A percentile compares a stretch with the other conserved stretches of the same genome.
These are phyloP conservation scores for Nannizzia gypsea DNA, from an alignment of 2,329 filamentous ascomycete genomes.

Conservation along the genomic window DNA sequence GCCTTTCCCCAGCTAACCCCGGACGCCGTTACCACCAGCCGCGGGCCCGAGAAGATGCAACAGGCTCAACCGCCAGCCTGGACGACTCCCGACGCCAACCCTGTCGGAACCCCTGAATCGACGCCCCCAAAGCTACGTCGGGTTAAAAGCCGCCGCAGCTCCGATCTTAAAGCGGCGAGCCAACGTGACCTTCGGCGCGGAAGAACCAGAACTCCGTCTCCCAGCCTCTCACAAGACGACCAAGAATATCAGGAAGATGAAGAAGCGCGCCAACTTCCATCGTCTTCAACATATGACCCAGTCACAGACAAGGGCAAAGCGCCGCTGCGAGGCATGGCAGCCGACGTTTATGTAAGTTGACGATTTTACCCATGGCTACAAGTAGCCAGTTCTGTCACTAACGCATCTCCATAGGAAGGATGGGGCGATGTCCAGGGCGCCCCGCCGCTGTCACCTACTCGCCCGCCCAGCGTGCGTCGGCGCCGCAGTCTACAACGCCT, in stretches of 20 bases:
- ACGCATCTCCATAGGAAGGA: conserved; percentile 56
- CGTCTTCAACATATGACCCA: conserved; percentile 44
- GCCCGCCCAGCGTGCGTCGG: conserved; percentile 89
- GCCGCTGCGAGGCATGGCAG: conserved; percentile 68
- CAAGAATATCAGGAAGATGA: conserved; percentile 20
- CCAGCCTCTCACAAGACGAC: conserved; percentile 15
- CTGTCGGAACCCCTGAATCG: not conserved
- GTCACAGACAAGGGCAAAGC: conserved; percentile 76
- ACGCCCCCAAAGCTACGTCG: conserved; percentile 40
- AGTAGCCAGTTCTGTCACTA: not conserved
- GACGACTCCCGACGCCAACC: not conserved
- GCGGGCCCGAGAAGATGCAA: not conserved
- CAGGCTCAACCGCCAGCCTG: not conserved
- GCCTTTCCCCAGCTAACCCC: conserved; percentile 16
- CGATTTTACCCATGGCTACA: not conserved
- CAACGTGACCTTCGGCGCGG: conserved; percentile 17
- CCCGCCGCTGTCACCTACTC: conserved; percentile 67
- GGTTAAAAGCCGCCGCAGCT: conserved; percentile 55
- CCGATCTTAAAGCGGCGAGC: conserved; percentile 60
- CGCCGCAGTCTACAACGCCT: conserved; percentile 96
- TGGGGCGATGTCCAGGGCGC: conserved; percentile 76
- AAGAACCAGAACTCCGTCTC: conserved; percentile 11
- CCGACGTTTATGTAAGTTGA: conserved; percentile 76
- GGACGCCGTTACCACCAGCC: conserved; percentile 32
- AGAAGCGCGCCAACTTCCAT: conserved; percentile 21